A percentile compares a stretch with the other conserved stretches of the same genome.
These are phyloP conservation scores for Exophiala phaeomuriformis DNA, from an alignment of 2,329 filamentous ascomycete genomes.

Conservation along the genomic window DNA sequence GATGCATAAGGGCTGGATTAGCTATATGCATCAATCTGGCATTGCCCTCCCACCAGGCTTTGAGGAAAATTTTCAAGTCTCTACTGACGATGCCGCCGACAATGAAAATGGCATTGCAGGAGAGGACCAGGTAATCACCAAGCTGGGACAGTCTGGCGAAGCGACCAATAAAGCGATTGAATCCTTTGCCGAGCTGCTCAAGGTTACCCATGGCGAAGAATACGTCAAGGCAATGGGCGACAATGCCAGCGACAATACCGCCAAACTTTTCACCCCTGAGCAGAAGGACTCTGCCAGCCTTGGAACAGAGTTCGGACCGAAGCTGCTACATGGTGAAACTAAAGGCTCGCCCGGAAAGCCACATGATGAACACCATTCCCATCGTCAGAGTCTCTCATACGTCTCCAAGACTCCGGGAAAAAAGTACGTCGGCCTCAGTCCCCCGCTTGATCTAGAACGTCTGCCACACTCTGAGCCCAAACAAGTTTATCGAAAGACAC, in stretches of 20 bases:
- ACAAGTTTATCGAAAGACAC: background rate
- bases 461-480: background rate
- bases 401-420: background rate
- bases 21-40: conserved; percentile 8
- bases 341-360: too few species aligned
- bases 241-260: background rate
- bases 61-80: background rate
- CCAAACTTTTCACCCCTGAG: background rate
- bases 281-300: background rate
- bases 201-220: background rate
- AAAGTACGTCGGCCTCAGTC: background rate
- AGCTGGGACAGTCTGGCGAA: background rate
- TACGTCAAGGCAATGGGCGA: background rate
- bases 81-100: background rate
- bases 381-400: too few species aligned
- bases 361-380: too few species aligned
- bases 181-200: background rate
- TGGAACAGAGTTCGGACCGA: background rate
- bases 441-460: background rate
- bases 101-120: background rate
- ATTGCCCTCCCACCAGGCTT: background rate
- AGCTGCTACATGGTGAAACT: too few species aligned
- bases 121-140: background rate
- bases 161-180: background rate
- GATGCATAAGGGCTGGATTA: conserved; percentile 15